Base-by-base conservation (phyloP, 495 filamentous ascomycete genomes). In the Usnea hakonensis region DNA sequence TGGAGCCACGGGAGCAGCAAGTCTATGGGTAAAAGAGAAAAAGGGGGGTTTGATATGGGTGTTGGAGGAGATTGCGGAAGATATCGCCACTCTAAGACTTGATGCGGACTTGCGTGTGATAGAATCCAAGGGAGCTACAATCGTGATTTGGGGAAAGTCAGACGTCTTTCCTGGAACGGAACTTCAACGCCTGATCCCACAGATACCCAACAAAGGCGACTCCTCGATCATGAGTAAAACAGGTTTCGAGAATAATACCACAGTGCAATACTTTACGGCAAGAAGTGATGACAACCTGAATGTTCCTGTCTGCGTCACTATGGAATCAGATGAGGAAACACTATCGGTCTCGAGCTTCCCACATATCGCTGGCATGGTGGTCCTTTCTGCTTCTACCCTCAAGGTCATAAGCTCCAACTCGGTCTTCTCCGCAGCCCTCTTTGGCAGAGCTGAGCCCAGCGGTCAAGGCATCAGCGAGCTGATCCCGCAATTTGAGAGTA, bases 1-100 rank as follows among this genome's bases (percentile, higher is more conserved):
- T 71, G 95, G 95, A 10, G 81, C 86, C 21, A 91, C 86, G 1
- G 94, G 95, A 2, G 89, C 92, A 40, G 94, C 94, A 40, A 97
- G 91, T 71, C 77, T 98, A 36, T 98, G 94, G 94, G 94, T 97
- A 0, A 97, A 97, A 77, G 94, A 98, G 73, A 98, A 98, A 71
- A 83, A 84, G 48, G 89, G 91, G 52, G 91, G 92, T 9, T 72
- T 98, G 55, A 97, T 98, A 58, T 98, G 94, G 94, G 94, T 98
- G 19, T 71, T 98, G 6, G 94, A 98, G 74, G 94, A 98, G 73
- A 97, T 98, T 58, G 90, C 90, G 58, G 94, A 98, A 76, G 91
- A 98, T 70, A 85, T 93, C 40, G 91, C 89, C 33, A 79, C 80
- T 60, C 67, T 98, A 13, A 80, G 72, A 32, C 79, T 91, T 30